These are phyloP conservation scores for Talaromyces sp. DNA, from an alignment of 2,329 filamentous ascomycete genomes.

Conservation along the genomic window DNA sequence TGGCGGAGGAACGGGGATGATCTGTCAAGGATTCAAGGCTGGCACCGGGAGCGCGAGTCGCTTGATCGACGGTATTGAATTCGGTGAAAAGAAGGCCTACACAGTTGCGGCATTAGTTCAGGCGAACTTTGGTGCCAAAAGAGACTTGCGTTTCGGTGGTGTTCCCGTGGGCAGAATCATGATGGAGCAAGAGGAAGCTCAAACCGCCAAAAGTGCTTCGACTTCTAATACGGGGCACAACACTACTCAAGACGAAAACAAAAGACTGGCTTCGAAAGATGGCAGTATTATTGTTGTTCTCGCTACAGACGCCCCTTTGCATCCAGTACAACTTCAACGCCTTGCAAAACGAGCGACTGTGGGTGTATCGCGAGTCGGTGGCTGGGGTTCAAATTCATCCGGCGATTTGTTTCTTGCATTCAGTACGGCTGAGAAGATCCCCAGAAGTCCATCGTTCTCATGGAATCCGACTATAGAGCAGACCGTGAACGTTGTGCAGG, in stretches of 20 bases:
- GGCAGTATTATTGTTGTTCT: slow-evolving; percentile 16
- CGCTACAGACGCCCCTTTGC: slow-evolving; percentile 13
- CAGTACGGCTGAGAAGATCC: slow-evolving; percentile 12
- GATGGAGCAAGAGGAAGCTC: slow-evolving; percentile 10
- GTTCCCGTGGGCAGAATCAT: slow-evolving; percentile 14
- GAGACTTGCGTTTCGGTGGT: slow-evolving; percentile 14
- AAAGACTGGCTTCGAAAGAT: slow-evolving; percentile 9
- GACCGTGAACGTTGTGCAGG: slow-evolving; percentile 13
- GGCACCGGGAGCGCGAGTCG: slow-evolving; percentile 15
- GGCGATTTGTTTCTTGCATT: slow-evolving; percentile 16
- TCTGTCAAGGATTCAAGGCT: slow-evolving; percentile 15
- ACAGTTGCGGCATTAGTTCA: slow-evolving; percentile 13
- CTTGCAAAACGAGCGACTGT: slow-evolving; percentile 15
- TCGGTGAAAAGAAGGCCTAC: slow-evolving; percentile 7
- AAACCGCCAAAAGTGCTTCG: neutral
- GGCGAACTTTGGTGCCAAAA: slow-evolving; percentile 15
- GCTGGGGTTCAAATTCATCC: slow-evolving; percentile 15
- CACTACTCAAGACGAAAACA: slow-evolving; percentile 9
- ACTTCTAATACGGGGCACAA: neutral
- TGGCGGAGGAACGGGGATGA: slow-evolving; percentile 16
- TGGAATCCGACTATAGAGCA: slow-evolving; percentile 15
- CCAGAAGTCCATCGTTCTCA: slow-evolving; percentile 6
- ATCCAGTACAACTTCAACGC: slow-evolving; percentile 15
- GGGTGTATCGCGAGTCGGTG: slow-evolving; percentile 10
- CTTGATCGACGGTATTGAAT: slow-evolving; percentile 12